A percentile compares a stretch with the other conserved stretches of the same genome.
phyloP scores from a whole-genome alignment of 305 asterid genomes.

The Fraxinus velutina region DNA sequence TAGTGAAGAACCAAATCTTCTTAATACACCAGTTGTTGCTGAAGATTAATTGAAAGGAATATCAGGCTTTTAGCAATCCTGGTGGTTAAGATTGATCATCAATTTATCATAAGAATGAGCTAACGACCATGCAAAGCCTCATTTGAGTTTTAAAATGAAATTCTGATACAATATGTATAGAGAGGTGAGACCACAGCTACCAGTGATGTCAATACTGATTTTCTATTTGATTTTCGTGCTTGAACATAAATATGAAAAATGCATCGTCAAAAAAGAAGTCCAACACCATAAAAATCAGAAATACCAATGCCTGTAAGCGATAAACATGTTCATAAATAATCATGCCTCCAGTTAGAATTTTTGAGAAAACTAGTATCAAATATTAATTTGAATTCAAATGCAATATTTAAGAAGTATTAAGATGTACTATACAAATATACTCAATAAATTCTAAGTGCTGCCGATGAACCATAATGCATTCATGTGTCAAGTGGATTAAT shows the following conservation, averaged over 20 bases:
- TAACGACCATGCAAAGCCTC: not conserved
- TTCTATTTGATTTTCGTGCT: not conserved
- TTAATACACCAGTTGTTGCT: not conserved
- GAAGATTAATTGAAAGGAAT: not conserved
- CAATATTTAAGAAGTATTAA: not conserved
- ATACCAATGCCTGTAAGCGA: not conserved
- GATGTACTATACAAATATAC: not conserved
- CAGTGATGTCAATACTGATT: not conserved
- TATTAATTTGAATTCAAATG: not conserved
- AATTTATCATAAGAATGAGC: not conserved
- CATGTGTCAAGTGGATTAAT: not conserved
- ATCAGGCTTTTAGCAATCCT: not conserved
- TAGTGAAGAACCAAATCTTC: not conserved
- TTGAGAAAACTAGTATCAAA: not conserved
- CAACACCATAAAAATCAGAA: not conserved
- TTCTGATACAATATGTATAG: not conserved
- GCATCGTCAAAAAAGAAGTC: not conserved
- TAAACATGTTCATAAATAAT: not conserved
- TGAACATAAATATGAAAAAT: not conserved
- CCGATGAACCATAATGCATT: not conserved
- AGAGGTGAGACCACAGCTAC: not conserved
- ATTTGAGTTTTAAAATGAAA: not conserved
- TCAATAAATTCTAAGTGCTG: not conserved
- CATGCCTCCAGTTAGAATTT: not conserved
- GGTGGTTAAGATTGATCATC: not conserved